These are phyloP conservation scores for Golubevia sp. DNA, from an alignment of 1,284 basidiomycete species.

Conservation along the genomic window DNA sequence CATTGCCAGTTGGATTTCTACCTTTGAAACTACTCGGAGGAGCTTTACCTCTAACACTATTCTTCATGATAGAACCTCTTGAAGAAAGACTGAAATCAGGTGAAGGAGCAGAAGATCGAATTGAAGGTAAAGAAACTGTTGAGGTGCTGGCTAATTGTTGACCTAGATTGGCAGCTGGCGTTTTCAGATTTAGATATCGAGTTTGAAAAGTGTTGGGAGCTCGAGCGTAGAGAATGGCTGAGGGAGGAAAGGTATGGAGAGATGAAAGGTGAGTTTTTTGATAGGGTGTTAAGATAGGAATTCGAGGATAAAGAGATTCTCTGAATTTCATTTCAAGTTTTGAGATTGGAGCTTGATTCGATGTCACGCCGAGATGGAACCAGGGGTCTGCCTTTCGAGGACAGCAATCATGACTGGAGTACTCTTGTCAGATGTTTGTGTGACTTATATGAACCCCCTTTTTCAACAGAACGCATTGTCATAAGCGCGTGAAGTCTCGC, in stretches of 20 bases:
- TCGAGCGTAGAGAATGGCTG: constrained; percentile 90
- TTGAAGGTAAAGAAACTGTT: constrained; percentile 26
- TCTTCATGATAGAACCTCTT: constrained; percentile 6
- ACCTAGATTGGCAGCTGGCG: constrained; percentile 39
- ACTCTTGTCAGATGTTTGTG: no score
- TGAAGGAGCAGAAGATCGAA: constrained; percentile 8
- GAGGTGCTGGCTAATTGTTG: constrained; percentile 29
- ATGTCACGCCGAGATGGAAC: no score
- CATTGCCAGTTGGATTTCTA: constrained; percentile 15
- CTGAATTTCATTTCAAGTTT: no score
- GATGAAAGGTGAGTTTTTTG: background rate
- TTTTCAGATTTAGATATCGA: constrained; percentile 72
- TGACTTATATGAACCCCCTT: no score
- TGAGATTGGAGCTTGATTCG: no score
- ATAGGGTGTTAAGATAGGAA: background rate
- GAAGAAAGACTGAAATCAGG: constrained; percentile 1
- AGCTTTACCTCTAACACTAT: constrained; percentile 18
- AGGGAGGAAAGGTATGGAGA: constrained; percentile 4
- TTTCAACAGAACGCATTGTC: no score
- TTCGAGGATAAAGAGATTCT: no score
- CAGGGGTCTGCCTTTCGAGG: no score
- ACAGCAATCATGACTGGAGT: no score
- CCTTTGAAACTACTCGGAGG: constrained; percentile 36
- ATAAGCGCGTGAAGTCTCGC: no score
- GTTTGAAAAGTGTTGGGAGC: constrained; percentile 65